Evolutionary conservation across 2,329 filamentous ascomycete genomes (phyloP).

Genomic region (Colletotrichum australisinense): DNA sequence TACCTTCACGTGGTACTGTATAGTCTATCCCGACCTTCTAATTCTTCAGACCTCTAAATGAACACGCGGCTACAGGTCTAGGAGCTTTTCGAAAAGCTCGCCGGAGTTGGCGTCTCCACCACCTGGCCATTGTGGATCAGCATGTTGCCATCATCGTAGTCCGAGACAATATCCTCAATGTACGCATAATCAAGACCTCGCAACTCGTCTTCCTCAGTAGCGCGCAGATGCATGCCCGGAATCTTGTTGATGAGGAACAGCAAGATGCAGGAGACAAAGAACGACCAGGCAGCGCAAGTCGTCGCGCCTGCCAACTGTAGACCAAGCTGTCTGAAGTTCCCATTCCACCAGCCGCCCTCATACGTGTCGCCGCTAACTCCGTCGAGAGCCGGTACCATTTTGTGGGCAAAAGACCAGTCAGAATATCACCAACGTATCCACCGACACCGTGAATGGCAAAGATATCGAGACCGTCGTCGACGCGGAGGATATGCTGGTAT

Average conservation of each 20-base stretch:
- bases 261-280: constrained; percentile 62
- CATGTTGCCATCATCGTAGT: constrained; percentile 17
- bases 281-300: constrained; percentile 66
- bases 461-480: constrained; percentile 70
- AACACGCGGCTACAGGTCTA: not conserved
- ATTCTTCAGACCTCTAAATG: not conserved
- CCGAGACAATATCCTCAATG: constrained; percentile 38
- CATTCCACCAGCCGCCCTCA: constrained; percentile 61
- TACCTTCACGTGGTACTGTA: too few relatives aligned
- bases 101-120: not conserved
- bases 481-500: constrained; percentile 61
- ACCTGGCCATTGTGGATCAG: constrained; percentile 22
- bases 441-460: constrained; percentile 70
- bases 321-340: constrained; percentile 65
- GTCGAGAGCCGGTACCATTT: constrained; percentile 61
- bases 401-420: constrained; percentile 69
- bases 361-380: constrained; percentile 55
- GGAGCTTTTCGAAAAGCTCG: constrained; percentile 6
- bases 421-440: constrained; percentile 66
- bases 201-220: constrained; percentile 65
- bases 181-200: constrained; percentile 59
- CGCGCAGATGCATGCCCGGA: constrained; percentile 66
- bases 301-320: constrained; percentile 68
- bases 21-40: not conserved
- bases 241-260: constrained; percentile 68